Evolutionary conservation across 441 rosid genomes (phyloP).

Genomic region (Omphalea diandra): DNA sequence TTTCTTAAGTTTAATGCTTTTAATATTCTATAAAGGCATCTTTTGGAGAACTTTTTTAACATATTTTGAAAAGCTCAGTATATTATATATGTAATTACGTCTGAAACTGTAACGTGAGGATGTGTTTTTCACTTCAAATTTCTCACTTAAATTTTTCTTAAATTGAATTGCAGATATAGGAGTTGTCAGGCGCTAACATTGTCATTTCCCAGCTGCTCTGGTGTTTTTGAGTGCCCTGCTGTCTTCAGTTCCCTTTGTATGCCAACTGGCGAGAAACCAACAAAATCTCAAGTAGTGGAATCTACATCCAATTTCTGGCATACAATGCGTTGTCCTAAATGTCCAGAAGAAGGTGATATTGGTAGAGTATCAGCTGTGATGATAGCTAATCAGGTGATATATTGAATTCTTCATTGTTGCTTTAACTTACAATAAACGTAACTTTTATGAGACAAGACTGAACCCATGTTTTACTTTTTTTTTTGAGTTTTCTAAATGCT

Average conservation of each 20-base stretch:
- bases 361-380: conserved; percentile 67
- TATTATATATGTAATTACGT: not conserved
- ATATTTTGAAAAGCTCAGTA: conserved; percentile 8
- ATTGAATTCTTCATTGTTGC: not conserved
- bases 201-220: conserved; percentile 87
- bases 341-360: conserved; percentile 60
- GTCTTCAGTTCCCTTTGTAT: conserved; percentile 53
- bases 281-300: conserved; percentile 43
- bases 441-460: not conserved
- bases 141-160: not conserved
- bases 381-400: conserved; percentile 85
- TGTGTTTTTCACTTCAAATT: conserved; percentile 9
- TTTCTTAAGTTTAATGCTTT: not conserved
- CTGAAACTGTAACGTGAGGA: not conserved
- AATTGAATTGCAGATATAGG: conserved; percentile 54
- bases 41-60: not conserved
- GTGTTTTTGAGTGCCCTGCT: conserved; percentile 69
- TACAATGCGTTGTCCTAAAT: conserved; percentile 66
- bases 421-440: not conserved
- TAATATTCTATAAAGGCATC: not conserved
- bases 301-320: conserved; percentile 61
- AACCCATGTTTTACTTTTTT: not conserved
- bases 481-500: not conserved
- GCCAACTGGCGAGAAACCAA: conserved; percentile 34
- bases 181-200: conserved; percentile 74